Evolutionary conservation across 768 basidiomycete genomes (phyloP).

Genomic region (Calvatia gigantea): DNA sequence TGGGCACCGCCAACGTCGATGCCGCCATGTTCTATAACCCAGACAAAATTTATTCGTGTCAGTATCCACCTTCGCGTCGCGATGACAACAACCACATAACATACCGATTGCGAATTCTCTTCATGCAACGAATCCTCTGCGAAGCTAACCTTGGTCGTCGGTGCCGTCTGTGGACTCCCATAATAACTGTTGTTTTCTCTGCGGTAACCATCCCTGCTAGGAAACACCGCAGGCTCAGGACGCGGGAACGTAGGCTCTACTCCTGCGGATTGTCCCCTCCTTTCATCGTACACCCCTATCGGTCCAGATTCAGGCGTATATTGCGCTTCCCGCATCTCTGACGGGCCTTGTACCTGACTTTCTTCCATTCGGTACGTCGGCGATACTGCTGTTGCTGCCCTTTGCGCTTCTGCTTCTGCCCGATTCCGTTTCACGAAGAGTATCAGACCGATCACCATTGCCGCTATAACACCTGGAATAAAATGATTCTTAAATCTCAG

Average conservation of each 20-base stretch:
- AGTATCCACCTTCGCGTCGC: not conserved
- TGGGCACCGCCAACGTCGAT: not conserved
- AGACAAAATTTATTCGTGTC: not conserved
- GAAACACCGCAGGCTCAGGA: slow-evolving; percentile 7
- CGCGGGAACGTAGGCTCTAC: slow-evolving; percentile 13
- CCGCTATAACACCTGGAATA: not conserved
- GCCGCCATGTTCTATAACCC: not conserved
- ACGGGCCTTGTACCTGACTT: slow-evolving; percentile 28
- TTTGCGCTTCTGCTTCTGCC: slow-evolving; percentile 16
- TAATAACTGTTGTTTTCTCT: not conserved
- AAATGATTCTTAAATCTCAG: not conserved
- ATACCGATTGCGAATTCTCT: not conserved
- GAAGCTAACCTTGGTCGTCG: not conserved
- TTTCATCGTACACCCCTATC: slow-evolving; percentile 16
- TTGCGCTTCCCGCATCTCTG: slow-evolving; percentile 24
- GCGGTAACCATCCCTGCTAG: not conserved
- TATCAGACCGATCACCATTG: slow-evolving; percentile 7
- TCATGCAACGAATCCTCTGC: not conserved
- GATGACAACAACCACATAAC: slow-evolving; percentile 7
- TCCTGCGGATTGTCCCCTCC: not conserved
- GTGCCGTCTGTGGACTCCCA: not conserved
- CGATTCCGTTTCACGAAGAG: slow-evolving; percentile 19
- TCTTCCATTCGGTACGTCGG: slow-evolving; percentile 25
- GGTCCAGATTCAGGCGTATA: slow-evolving; percentile 24
- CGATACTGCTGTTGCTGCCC: too few relatives aligned